These are phyloP conservation scores for Chlorophyllum brunneum DNA, from an alignment of 768 basidiomycete genomes.

Conservation along the genomic window DNA sequence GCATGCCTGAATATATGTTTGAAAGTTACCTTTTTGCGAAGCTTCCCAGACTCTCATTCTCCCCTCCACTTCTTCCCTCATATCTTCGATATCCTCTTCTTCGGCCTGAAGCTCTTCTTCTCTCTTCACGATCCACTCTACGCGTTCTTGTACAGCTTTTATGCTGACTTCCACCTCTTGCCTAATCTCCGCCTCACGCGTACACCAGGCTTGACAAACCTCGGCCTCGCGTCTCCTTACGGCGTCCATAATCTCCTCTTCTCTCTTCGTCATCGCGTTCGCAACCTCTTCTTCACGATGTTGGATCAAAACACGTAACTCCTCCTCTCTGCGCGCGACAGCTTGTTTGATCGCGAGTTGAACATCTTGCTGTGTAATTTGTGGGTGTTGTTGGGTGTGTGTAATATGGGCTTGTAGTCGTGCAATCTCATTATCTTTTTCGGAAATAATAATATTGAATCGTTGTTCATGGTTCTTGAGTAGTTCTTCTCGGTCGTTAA, in stretches of 20 bases:
- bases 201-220: conserved; percentile 54
- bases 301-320: conserved; percentile 58
- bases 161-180: conserved; percentile 44
- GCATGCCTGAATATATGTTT: not conserved
- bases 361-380: conserved; percentile 30
- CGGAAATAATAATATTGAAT: conserved; percentile 39
- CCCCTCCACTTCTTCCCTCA: conserved; percentile 47
- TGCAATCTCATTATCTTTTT: conserved; percentile 60
- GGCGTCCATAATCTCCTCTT: conserved; percentile 70
- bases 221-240: conserved; percentile 63
- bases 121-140: conserved; percentile 43
- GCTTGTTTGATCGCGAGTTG: conserved; percentile 53
- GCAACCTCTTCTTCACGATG: conserved; percentile 72
- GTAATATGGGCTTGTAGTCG: conserved; percentile 43
- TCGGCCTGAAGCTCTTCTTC: conserved; percentile 54
- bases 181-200: conserved; percentile 46
- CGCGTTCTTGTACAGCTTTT: conserved; percentile 47
- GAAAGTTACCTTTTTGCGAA: conserved; percentile 6
- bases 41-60: conserved; percentile 42
- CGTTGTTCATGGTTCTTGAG: conserved; percentile 55
- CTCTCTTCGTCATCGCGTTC: conserved; percentile 56
- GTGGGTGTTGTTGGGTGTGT: conserved; percentile 32
- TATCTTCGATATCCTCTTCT: conserved; percentile 42
- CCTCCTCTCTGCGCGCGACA: conserved; percentile 61
- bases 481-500: conserved; percentile 50